Base-by-base conservation (phyloP, 2,329 filamentous ascomycete genomes). In the Fusarium torulosum region DNA sequence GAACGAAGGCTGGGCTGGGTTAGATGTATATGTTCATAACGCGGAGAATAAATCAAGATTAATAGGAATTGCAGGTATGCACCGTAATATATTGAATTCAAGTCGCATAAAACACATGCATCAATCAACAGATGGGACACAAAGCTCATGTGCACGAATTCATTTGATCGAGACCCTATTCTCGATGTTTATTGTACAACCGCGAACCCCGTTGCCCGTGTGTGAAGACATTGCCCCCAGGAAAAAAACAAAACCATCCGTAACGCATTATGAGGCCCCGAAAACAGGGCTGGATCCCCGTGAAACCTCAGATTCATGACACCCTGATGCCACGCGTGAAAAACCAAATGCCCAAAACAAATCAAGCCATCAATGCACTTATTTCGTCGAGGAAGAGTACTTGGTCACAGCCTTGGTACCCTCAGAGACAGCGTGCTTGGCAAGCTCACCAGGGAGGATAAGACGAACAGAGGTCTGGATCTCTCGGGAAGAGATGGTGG, bases 331-430 rank as follows among this genome's bases (percentile, higher is more conserved):
- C 85, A 79, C 81, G 79, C 81, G 81, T 79, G 54, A 69, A 81
- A 79, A 79, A 75, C 69, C 80, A 84, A 82, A 84, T 85, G 82
- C 82, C 83, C 81, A 81, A 84, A 82, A 84, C 82, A 87, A 86
- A 87, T 38, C 86, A 88, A 84, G 77, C 81, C 85, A 79, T 77
- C 81, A 78, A 75, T 79, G 80, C 79, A 74, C 84, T 89, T 97
- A 98, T 93, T 98, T 99, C 84, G 94, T 96, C 79, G 95, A 97
- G 63, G 95, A 97, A 75, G 95, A 98, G 90, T 98, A 99, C 91
- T 99, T 99, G 88, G 96, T 99, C 76, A 99, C 96, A 60, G 96
- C 96, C 93, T 99, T 99, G 82, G 96, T 99, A 80, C 96, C 96
- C 86, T 99, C 96, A 76, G 96, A 99, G 47, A 99, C 96, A 75